Base-by-base conservation (phyloP, 495 filamentous ascomycete genomes). In the Oleoguttula mirabilis region DNA sequence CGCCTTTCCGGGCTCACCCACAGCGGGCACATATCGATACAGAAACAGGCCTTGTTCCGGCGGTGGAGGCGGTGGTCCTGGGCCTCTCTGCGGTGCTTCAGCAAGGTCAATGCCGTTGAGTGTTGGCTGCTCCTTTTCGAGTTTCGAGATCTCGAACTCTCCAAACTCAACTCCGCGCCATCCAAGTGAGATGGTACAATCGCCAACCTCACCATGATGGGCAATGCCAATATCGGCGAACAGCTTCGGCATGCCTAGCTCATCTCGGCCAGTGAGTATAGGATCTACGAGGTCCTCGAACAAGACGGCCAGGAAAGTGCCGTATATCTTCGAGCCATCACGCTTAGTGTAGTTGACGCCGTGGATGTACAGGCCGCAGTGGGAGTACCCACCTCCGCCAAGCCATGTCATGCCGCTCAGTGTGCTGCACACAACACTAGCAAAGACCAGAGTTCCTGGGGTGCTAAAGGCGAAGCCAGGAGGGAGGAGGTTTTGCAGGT, bases 331-430 rank as follows among this genome's bases (percentile, higher is more conserved):
- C 0, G 59, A 54, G 2, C 72, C 72, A 44, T 72, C 61, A 12
- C 63, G 56, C 43, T 69, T 72, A 12, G 45, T 60, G 48, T 74
- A 76, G 45, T 73, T 60, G 15, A 77, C 68, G 0, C 67, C 73
- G 45, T 79, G 71, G 25, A 79, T 64, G 43, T 73, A 73, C 10
- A 79, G 61, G 1, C 70, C 69, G 3, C 75, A 46, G 32, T 71
- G 66, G n/a, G 61, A 66, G 48, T 75, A 77, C 6, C 72, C 73
- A 8, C 56, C 55, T 5, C 72, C 70, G 3, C 66, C 71, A 3
- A 76, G 65, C 71, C 71, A 76, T 42, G 62, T 54, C 68, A 76
- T 67, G 0, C 66, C 63, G 24, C 62, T 54, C 4, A 75, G 53
- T 2, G 62, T 70, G 4, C 66, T 71, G 24, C 61, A 57, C 2